phyloP scores from a whole-genome alignment of 139 green algal genomes.

The Chlamydomonas eustigma region DNA sequence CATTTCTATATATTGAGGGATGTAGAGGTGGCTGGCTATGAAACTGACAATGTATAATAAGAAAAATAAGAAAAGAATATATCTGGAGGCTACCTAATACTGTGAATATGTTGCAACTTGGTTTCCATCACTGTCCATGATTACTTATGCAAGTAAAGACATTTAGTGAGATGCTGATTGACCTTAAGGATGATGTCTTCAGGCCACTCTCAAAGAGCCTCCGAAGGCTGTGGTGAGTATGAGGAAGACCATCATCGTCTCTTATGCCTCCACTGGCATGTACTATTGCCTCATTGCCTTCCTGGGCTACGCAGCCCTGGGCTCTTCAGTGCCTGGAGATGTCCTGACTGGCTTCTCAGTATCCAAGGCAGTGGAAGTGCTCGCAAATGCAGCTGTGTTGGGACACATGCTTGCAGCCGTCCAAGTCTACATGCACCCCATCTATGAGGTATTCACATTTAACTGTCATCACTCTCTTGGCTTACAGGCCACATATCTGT shows the following conservation, averaged over 20 bases:
- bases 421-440: slow-evolving; percentile 5
- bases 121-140: no score
- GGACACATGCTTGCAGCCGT: slow-evolving; percentile 10
- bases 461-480: no score
- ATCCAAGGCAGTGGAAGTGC: background rate
- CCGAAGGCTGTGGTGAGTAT: background rate
- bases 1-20: no score
- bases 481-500: no score
- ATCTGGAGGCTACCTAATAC: no score
- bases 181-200: no score
- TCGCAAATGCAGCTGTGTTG: slow-evolving; percentile 9
- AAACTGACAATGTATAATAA: no score
- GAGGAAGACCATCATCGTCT: background rate
- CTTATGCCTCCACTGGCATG: background rate
- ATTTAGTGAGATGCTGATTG: no score
- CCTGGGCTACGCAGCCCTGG: slow-evolving; percentile 2
- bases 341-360: slow-evolving; percentile 4
- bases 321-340: background rate
- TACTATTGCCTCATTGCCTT: slow-evolving; percentile 1
- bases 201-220: background rate
- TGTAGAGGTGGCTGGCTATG: no score
- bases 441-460: slow-evolving; percentile 12
- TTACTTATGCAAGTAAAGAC: no score
- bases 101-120: no score
- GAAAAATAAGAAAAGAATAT: no score